Base-by-base conservation (phyloP, 2,329 filamentous ascomycete species). In the Beauveria rudraprayagi region DNA sequence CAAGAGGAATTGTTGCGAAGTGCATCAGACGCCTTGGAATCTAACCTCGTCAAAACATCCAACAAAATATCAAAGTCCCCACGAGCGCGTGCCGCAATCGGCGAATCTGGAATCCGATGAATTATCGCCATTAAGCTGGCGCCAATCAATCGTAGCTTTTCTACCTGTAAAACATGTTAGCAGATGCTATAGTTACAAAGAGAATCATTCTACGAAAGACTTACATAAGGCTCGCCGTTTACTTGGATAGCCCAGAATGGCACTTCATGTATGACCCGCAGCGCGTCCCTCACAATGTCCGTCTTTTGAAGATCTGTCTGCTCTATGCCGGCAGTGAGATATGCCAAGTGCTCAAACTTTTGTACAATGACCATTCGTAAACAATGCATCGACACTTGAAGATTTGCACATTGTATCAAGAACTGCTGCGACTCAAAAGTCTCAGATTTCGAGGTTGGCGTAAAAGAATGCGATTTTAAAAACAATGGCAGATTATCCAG, bases 21-120 rank as follows among this genome's bases (percentile, higher is more conserved):
- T 1, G 75, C 71, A 66, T 77, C 74, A 1, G 76, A 78, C 3
- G 76, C 75, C 54, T 75, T 77, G 0, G 75, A 77, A 48, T 78
- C 75, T 5, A 78, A 65, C 16, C 73, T 66, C 3, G 76, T 73
- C 34, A 78, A 65, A 7, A 78, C 67, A 60, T 78, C 75, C 0
- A 78, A 67, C 2, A 78, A 66, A 1, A 77, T 70, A 1, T 67
- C 65, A 52, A 78, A 76, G 26, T 78, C 75, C 17, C 68, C 65
- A 1, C 72, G 69, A 3, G 76, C 76, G 17, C 76, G 68, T 1
- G 70, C 62, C 2, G 73, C 71, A 1, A 78, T 68, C 0, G 72
- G 71, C 5, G 74, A 76, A 3, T 67, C 67, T 41, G 71, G 67
- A 62, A 75, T 72, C 6, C 70, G 70, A 51, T 78, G 73, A 43